These are phyloP conservation scores for Botrytis galanthina DNA, from an alignment of 2,329 filamentous ascomycete species.

Conservation along the genomic window DNA sequence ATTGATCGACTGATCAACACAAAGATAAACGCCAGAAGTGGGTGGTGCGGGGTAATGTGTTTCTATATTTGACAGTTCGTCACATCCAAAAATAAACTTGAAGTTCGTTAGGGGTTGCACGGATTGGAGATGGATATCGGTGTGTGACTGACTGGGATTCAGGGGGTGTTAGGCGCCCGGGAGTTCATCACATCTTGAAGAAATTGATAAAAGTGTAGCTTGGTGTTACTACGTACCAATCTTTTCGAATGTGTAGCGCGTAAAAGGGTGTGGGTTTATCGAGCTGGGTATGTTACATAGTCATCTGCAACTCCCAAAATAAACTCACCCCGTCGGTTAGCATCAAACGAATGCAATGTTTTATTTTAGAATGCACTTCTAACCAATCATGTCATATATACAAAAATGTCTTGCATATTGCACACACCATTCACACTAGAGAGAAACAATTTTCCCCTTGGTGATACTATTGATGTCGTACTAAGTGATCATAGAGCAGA, in stretches of 20 bases:
- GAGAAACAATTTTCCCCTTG: background rate
- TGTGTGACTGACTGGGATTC: background rate
- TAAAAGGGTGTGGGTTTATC: background rate
- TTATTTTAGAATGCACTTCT: slow-evolving; percentile 3
- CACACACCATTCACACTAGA: background rate
- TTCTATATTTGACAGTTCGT: slow-evolving; percentile 9
- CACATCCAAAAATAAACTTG: slow-evolving; percentile 11
- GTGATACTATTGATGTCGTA: background rate
- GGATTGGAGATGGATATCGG: background rate
- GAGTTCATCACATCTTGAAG: background rate
- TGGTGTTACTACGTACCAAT: background rate
- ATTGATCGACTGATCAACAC: background rate
- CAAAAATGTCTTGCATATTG: background rate
- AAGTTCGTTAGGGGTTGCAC: background rate
- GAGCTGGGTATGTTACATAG: accelerated
- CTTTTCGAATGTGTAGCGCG: accelerated
- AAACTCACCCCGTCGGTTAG: background rate
- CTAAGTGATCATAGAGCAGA: background rate
- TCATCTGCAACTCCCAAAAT: background rate
- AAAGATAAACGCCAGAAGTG: background rate
- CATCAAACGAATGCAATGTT: background rate
- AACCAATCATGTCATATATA: background rate
- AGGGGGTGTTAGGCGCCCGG: background rate
- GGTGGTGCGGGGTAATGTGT: background rate
- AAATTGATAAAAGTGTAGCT: background rate